Percentiles rank a stretch among this genome's conserved stretches.
Evolutionary conservation across 345 rosid species (phyloP).

Genomic region (Populus alba): DNA sequence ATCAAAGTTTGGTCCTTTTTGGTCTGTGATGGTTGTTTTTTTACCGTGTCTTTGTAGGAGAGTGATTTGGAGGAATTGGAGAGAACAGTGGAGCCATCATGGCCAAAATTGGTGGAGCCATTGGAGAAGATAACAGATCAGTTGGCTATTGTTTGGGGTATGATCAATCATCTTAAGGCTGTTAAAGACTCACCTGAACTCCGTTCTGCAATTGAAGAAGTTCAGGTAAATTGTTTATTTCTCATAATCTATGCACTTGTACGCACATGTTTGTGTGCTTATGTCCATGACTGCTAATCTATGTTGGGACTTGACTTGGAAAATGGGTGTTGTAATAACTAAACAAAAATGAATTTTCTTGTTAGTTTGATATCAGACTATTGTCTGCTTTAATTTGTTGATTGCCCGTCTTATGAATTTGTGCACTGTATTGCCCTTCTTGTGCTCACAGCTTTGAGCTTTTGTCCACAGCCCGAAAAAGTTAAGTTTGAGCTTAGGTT

Average conservation of each 20-base stretch:
- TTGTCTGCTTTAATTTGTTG: neutral
- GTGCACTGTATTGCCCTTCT: neutral
- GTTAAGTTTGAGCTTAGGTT: slow-evolving; percentile 69
- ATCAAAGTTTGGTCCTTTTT: neutral
- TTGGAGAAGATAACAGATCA: slow-evolving; percentile 75
- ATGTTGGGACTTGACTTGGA: too few species aligned
- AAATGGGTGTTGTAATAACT: too few species aligned
- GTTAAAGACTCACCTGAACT: slow-evolving; percentile 85
- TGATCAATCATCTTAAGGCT: slow-evolving; percentile 74
- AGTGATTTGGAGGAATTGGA: slow-evolving; percentile 70
- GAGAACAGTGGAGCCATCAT: slow-evolving; percentile 65
- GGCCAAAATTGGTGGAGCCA: slow-evolving; percentile 93
- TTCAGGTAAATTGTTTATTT: slow-evolving; percentile 50
- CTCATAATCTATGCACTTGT: neutral
- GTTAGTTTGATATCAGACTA: too few species aligned
- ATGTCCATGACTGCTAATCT: too few species aligned
- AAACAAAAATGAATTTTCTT: too few species aligned
- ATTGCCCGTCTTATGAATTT: slow-evolving; percentile 5
- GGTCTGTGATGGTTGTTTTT: slow-evolving; percentile 8
- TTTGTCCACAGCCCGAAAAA: slow-evolving; percentile 62
- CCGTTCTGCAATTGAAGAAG: slow-evolving; percentile 89
- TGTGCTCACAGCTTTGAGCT: slow-evolving; percentile 4
- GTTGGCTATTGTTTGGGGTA: slow-evolving; percentile 70
- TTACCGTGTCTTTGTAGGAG: slow-evolving; percentile 40
- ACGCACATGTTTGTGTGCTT: too few species aligned